phyloP scores from a whole-genome alignment of 176 grass and related monocot genomes.

The Carex myosuroides region DNA sequence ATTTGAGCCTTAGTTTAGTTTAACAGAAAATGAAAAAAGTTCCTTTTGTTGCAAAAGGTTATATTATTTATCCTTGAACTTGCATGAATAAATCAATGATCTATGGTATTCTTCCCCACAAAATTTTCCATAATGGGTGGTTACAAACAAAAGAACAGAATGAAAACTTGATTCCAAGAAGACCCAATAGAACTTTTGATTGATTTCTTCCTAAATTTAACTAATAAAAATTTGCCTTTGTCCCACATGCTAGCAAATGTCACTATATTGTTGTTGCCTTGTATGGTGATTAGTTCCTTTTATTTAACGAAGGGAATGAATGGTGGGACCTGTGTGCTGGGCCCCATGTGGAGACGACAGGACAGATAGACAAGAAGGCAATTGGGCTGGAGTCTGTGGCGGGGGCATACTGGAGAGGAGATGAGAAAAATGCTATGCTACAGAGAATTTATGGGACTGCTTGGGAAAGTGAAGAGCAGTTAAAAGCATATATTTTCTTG shows the following conservation, averaged over 20 bases:
- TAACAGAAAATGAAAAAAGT: not conserved
- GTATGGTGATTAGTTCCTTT: not conserved
- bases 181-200: not conserved
- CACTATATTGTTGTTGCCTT: not conserved
- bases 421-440: constrained; percentile 90
- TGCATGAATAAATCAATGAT: not conserved
- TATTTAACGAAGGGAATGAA: constrained; percentile 61
- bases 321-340: constrained; percentile 99
- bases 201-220: not conserved
- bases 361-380: constrained; percentile 72
- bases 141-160: not conserved
- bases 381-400: constrained; percentile 91
- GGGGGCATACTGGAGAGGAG: constrained; percentile 93
- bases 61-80: not conserved
- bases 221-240: not conserved
- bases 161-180: not conserved
- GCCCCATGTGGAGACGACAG: constrained; percentile 91
- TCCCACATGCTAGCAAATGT: not conserved
- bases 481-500: constrained; percentile 74
- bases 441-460: constrained; percentile 98
- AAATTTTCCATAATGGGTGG: not conserved
- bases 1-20: not conserved
- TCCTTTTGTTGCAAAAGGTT: not conserved
- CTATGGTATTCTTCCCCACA: not conserved
- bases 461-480: constrained; percentile 86